phyloP scores from a whole-genome alignment of 306 rosid genomes.

The Alnus glutinosa region DNA sequence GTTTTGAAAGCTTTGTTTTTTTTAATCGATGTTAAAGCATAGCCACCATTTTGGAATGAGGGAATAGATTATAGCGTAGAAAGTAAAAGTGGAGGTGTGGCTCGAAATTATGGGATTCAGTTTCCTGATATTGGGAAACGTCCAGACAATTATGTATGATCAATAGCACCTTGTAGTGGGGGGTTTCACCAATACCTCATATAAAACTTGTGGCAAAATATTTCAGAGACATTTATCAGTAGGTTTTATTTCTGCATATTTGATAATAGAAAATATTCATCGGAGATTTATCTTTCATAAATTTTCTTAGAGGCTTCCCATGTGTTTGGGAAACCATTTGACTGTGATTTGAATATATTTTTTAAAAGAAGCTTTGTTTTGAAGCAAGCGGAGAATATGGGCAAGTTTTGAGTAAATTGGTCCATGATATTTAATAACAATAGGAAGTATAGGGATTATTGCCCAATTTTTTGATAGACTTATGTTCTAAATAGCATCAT shows the following conservation, averaged over 20 bases:
- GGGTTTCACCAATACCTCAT: neutral
- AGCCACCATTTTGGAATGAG: neutral
- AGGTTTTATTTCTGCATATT: neutral
- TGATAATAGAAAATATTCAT: too few species aligned
- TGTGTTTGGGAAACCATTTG: neutral
- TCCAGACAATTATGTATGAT: neutral
- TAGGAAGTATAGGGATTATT: neutral
- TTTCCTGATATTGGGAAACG: neutral
- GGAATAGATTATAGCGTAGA: neutral
- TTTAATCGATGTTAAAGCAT: too few species aligned
- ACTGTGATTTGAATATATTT: neutral
- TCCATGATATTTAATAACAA: neutral
- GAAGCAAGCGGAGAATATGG: neutral
- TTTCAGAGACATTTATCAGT: neutral
- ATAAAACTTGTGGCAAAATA: neutral
- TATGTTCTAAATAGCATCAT: neutral
- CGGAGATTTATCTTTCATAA: neutral
- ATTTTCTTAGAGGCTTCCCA: neutral
- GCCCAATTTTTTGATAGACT: neutral
- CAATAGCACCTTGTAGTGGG: neutral
- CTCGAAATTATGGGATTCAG: neutral
- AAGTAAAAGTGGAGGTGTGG: neutral
- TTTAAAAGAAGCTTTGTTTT: neutral
- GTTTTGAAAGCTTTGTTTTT: neutral
- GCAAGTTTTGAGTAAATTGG: neutral